These are phyloP conservation scores for Penicillium sp. DNA, from an alignment of 2,329 filamentous ascomycete genomes.

Conservation along the genomic window DNA sequence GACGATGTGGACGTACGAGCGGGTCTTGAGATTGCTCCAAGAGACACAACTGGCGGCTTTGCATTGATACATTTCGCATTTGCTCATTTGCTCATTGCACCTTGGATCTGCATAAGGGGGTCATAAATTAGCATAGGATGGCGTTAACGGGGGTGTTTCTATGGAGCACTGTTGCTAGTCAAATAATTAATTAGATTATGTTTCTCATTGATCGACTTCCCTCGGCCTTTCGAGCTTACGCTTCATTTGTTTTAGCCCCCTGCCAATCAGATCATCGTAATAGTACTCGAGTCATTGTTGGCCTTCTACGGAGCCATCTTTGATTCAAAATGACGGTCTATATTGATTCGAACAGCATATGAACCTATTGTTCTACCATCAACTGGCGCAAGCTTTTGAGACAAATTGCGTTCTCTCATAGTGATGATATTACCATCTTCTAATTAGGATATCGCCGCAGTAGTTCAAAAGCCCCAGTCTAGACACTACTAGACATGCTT, in stretches of 20 bases:
- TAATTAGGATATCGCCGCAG: too few relatives aligned
- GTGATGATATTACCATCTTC: too few relatives aligned
- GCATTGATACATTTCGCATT: constrained; percentile 3
- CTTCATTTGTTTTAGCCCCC: neutral
- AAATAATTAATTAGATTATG: neutral
- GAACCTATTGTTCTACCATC: too few relatives aligned
- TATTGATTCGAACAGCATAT: too few relatives aligned
- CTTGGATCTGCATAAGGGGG: neutral
- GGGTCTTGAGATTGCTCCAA: constrained; percentile 67
- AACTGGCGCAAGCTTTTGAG: too few relatives aligned
- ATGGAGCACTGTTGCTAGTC: too few relatives aligned
- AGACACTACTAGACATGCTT: too few relatives aligned
- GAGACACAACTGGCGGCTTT: constrained; percentile 39
- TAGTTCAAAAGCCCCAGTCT: too few relatives aligned
- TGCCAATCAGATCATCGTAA: neutral
- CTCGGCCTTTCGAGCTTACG: neutral
- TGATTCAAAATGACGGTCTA: too few relatives aligned
- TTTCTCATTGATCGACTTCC: neutral
- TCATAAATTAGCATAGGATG: neutral
- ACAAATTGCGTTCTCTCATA: too few relatives aligned
- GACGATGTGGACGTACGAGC: constrained; percentile 94
- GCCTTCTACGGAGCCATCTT: too few relatives aligned
- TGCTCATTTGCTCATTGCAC: neutral
- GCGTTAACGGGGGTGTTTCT: neutral
- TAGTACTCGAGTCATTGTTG: neutral